A percentile compares a stretch with the other conserved stretches of the same genome.
These are phyloP conservation scores for Saraca asoca DNA, from an alignment of 331 rosid genomes.

Conservation along the genomic window DNA sequence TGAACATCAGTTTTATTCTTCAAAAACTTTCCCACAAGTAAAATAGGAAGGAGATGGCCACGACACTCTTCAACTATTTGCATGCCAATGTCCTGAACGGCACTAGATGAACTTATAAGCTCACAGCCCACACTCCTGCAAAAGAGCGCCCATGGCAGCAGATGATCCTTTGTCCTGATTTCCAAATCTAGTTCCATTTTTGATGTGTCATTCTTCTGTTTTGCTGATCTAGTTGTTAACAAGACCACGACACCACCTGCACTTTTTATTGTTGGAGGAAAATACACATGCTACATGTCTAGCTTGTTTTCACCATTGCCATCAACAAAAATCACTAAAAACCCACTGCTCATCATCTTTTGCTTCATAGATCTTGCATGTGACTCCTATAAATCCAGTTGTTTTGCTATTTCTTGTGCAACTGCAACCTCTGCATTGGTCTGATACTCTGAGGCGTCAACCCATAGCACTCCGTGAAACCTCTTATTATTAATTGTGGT, in stretches of 20 bases:
- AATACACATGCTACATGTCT: not conserved
- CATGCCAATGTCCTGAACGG: too few relatives aligned
- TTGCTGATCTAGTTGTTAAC: not conserved
- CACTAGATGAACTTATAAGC: not conserved
- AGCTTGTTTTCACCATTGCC: not conserved
- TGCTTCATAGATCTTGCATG: too few relatives aligned
- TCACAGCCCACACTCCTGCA: not conserved
- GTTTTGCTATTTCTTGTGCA: too few relatives aligned
- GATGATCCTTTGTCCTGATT: not conserved
- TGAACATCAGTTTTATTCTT: not conserved
- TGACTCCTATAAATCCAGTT: too few relatives aligned
- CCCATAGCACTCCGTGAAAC: too few relatives aligned
- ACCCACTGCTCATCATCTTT: too few relatives aligned
- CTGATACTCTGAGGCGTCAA: too few relatives aligned
- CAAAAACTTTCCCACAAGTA: not conserved
- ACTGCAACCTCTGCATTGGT: too few relatives aligned
- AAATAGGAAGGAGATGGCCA: not conserved
- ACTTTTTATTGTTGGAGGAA: not conserved
- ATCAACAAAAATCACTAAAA: too few relatives aligned
- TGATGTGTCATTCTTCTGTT: not conserved
- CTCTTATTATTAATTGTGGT: too few relatives aligned
- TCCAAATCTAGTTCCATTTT: not conserved
- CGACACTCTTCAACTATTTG: not conserved
- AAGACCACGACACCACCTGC: not conserved
- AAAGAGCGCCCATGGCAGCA: not conserved